phyloP scores from a whole-genome alignment of 345 rosid species.

The Populus ilicifolia region DNA sequence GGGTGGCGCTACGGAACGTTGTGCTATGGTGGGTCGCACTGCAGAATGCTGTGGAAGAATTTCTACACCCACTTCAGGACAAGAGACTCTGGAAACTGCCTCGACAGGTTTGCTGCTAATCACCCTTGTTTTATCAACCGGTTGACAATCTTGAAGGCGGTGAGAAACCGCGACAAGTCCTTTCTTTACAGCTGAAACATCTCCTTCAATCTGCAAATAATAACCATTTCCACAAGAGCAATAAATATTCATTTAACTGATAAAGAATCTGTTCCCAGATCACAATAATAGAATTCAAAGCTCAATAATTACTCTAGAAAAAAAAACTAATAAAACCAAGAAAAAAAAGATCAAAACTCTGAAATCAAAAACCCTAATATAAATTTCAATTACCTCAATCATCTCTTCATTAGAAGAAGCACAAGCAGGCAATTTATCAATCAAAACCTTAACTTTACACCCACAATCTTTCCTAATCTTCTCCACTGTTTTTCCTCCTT shows the following conservation, averaged over 20 bases:
- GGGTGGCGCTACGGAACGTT: background rate
- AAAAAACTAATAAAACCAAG: background rate
- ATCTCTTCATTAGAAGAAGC: constrained; percentile 61
- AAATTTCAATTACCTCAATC: constrained; percentile 55
- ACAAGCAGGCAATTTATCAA: constrained; percentile 67
- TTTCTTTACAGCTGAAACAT: constrained; percentile 52
- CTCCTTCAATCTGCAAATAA: constrained; percentile 49
- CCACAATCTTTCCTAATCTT: constrained; percentile 52
- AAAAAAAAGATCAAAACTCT: background rate
- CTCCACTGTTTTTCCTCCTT: constrained; percentile 50
- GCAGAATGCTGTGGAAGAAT: constrained; percentile 34
- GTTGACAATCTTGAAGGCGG: constrained; percentile 39
- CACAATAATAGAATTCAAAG: background rate
- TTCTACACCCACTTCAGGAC: constrained; percentile 16
- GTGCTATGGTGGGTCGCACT: constrained; percentile 8
- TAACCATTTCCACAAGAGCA: background rate
- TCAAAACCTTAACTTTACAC: constrained; percentile 47
- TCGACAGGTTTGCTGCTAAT: constrained; percentile 18
- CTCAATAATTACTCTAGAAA: background rate
- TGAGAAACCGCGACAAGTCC: constrained; percentile 47
- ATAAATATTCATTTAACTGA: background rate
- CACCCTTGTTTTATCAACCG: constrained; percentile 25
- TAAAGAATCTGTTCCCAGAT: background rate
- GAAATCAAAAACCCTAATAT: background rate
- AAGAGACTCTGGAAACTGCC: background rate